These are phyloP conservation scores for Beauveria bassiana DNA, from an alignment of 2,329 filamentous ascomycete species.

Conservation along the genomic window DNA sequence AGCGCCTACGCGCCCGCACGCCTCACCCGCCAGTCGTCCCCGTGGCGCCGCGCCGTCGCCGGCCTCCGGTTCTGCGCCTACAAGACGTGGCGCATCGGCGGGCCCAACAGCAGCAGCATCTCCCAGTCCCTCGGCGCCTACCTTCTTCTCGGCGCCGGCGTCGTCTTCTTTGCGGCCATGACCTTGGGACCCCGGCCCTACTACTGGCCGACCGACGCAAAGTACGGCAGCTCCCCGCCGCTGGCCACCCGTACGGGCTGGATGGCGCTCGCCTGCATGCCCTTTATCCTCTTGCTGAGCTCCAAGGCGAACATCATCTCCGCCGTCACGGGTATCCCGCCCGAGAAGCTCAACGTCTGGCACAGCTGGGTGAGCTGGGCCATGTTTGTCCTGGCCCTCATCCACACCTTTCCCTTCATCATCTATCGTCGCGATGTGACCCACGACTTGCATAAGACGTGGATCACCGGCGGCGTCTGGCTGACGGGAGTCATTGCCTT, in stretches of 20 bases:
- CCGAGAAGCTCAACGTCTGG: conserved; percentile 50
- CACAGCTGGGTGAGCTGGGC: conserved; percentile 47
- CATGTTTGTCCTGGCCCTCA: conserved; percentile 46
- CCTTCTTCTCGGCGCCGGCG: conserved; percentile 30
- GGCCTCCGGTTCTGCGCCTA: conserved; percentile 16
- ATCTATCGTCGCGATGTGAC: conserved; percentile 37
- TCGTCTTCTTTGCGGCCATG: conserved; percentile 42
- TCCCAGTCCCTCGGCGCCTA: conserved; percentile 37
- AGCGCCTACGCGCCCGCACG: conserved; percentile 22
- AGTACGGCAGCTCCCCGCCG: conserved; percentile 43
- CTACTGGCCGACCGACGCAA: conserved; percentile 43
- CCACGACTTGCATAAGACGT: conserved; percentile 39
- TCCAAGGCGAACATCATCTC: conserved; percentile 51
- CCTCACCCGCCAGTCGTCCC: conserved; percentile 19
- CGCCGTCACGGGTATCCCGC: conserved; percentile 43
- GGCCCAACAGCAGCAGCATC: conserved; percentile 32
- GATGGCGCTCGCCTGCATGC: conserved; percentile 43
- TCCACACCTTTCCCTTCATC: conserved; percentile 55
- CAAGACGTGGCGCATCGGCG: conserved; percentile 16
- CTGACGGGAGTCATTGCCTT: conserved; percentile 49
- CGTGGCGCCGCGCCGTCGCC: conserved; percentile 30
- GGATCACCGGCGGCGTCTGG: conserved; percentile 38
- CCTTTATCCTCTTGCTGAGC: conserved; percentile 42
- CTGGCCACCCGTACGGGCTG: conserved; percentile 45
- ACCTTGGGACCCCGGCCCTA: conserved; percentile 42